These are phyloP conservation scores for Sporothrix variecibatus DNA, from an alignment of 2,329 filamentous ascomycete genomes.

Conservation along the genomic window DNA sequence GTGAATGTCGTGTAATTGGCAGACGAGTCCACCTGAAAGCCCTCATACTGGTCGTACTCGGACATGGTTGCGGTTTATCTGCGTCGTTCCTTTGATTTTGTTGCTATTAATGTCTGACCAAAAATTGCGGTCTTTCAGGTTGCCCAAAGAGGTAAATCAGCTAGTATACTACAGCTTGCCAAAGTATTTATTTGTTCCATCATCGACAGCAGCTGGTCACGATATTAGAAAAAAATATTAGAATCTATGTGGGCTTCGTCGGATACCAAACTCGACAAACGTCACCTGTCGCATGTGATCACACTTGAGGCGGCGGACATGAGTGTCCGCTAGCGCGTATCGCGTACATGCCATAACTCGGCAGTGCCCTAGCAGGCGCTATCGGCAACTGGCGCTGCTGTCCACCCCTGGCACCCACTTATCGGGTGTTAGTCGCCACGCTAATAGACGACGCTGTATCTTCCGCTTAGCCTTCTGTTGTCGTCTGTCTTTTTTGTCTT, in stretches of 20 bases:
- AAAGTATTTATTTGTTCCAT: not conserved
- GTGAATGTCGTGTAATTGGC: constrained; percentile 14
- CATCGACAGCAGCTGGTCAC: not conserved
- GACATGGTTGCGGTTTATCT: not conserved
- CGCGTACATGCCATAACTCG: not conserved
- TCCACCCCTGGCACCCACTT: not conserved
- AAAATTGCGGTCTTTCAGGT: not conserved
- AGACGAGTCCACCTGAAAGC: constrained; percentile 21
- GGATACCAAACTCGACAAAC: not conserved
- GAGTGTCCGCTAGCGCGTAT: not conserved
- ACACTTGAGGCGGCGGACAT: not conserved
- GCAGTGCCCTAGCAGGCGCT: not conserved
- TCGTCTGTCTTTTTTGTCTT: not conserved
- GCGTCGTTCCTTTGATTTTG: not conserved
- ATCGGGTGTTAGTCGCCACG: not conserved
- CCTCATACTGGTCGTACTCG: constrained; percentile 24
- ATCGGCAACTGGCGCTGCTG: not conserved
- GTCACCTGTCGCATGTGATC: not conserved
- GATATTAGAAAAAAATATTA: not conserved
- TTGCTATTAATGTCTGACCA: not conserved
- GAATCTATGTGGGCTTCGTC: not conserved
- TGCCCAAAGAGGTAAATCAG: not conserved
- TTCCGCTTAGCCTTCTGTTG: not conserved
- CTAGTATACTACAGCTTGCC: not conserved
- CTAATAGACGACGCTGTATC: not conserved